These are phyloP conservation scores for Xylaria sp. DNA, from an alignment of 2,329 filamentous ascomycete species.

Conservation along the genomic window DNA sequence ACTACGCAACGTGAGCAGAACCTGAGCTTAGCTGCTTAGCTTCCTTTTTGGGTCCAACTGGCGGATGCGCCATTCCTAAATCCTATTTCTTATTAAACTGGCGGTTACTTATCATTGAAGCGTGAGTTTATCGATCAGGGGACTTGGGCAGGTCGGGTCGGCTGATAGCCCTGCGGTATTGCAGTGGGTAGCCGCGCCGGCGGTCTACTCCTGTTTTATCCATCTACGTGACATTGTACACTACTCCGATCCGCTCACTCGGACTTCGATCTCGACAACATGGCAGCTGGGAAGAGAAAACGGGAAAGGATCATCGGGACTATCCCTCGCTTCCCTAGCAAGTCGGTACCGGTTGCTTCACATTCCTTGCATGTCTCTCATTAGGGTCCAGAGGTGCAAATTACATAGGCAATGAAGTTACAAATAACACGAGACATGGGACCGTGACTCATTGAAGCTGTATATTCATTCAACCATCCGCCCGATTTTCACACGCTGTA, in stretches of 20 bases:
- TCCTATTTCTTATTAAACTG: too few relatives aligned
- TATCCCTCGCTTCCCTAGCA: constrained; percentile 2
- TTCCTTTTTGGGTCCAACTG: too few relatives aligned
- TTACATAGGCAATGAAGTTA: too few relatives aligned
- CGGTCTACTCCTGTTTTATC: neutral
- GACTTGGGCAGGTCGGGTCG: neutral
- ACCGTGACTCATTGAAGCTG: neutral
- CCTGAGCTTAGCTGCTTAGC: too few relatives aligned
- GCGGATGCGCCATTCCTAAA: too few relatives aligned
- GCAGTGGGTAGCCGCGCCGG: too few relatives aligned
- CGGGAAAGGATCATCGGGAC: constrained; percentile 23
- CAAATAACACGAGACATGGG: neutral
- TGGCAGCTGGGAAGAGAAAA: constrained; percentile 5
- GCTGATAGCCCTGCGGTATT: neutral
- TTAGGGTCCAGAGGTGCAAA: too few relatives aligned
- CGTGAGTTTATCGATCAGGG: too few relatives aligned
- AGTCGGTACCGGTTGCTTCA: neutral
- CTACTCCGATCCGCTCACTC: constrained; percentile 17
- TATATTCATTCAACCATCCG: constrained; percentile 41
- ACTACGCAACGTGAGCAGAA: too few relatives aligned
- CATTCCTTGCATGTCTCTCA: neutral
- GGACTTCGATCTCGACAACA: constrained; percentile 15
- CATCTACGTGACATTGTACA: neutral
- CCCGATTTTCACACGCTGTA: constrained; percentile 47
- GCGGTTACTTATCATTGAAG: too few relatives aligned